Percentiles rank a stretch among this genome's conserved stretches.
phyloP scores from a whole-genome alignment of 345 rosid genomes.

The Excoecaria cochinchinensis region DNA sequence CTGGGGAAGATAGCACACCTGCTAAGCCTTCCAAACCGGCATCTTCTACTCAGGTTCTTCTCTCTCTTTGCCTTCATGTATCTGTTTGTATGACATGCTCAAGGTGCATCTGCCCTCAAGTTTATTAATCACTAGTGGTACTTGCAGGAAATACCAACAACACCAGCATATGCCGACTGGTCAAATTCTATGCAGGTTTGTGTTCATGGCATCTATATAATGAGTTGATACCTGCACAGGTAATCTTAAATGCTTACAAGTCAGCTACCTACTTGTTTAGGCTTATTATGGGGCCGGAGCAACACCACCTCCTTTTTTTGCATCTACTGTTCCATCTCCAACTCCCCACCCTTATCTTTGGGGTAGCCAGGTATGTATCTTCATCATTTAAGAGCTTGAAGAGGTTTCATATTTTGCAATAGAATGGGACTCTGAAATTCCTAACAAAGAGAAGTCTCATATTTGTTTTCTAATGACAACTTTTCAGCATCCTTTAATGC shows the following conservation, averaged over 20 bases:
- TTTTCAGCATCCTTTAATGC: conserved; percentile 80
- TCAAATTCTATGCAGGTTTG: conserved; percentile 84
- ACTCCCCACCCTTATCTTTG: conserved; percentile 86
- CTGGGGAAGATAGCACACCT: conserved; percentile 69
- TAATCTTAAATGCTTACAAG: conserved; percentile 21
- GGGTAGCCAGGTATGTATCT: conserved; percentile 76
- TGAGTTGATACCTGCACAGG: conserved; percentile 2
- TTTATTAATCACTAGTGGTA: conserved; percentile 12
- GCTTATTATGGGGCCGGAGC: conserved; percentile 93
- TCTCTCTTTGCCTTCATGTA: neutral
- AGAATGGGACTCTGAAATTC: neutral
- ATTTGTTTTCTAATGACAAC: conserved; percentile 16
- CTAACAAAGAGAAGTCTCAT: conserved; percentile 9
- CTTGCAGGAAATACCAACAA: conserved; percentile 63
- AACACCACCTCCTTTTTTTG: conserved; percentile 77
- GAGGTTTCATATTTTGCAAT: conserved; percentile 3
- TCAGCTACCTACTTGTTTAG: conserved; percentile 42
- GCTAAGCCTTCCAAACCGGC: conserved; percentile 71
- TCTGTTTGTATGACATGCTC: neutral
- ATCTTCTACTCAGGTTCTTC: conserved; percentile 63
- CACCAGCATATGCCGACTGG: conserved; percentile 85
- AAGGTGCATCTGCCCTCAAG: neutral
- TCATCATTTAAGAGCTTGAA: neutral
- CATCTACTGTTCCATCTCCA: conserved; percentile 83
- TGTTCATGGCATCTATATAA: conserved; percentile 15